phyloP scores from a whole-genome alignment of 371 early-diverging fungal species.

The Syncephalastrum monosporum region DNA sequence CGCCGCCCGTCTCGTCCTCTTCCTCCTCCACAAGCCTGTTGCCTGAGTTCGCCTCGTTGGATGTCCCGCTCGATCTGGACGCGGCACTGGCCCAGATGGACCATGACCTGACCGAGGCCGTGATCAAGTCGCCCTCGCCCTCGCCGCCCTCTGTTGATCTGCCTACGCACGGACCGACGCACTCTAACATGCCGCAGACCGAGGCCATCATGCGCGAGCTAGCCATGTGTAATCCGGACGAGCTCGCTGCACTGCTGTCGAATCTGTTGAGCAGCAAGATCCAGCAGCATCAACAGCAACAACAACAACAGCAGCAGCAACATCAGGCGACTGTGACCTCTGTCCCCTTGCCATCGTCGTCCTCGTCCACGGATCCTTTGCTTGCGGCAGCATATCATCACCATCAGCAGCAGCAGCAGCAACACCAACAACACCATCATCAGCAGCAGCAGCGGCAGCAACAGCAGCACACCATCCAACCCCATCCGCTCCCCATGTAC shows the following conservation, averaged over 20 bases:
- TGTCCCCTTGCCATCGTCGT: no score
- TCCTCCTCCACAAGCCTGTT: no score
- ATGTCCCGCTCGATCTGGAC: conserved; percentile 3
- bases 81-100: conserved; percentile 8
- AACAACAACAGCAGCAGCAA: background rate
- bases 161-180: background rate
- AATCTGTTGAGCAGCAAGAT: conserved; percentile 15
- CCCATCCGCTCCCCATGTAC: conserved; percentile 4
- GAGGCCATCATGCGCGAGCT: conserved; percentile 10
- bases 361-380: no score
- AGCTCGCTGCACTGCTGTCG: conserved; percentile 26
- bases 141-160: background rate
- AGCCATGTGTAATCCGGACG: conserved; percentile 18
- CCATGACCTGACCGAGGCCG: background rate
- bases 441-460: conserved; percentile 12
- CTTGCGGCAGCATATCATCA: background rate
- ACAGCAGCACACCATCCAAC: conserved; percentile 5
- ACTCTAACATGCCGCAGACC: background rate
- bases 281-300: background rate
- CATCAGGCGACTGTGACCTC: background rate
- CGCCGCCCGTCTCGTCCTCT: no score
- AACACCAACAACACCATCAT: conserved; percentile 9
- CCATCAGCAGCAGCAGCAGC: conserved; percentile 12
- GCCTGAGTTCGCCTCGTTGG: no score
- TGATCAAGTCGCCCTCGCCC: conserved; percentile 3